Evolutionary conservation across 345 rosid species (phyloP), one percentile per base, ranked within the genome.

Genomic region (Dovyalis caffra): DNA sequence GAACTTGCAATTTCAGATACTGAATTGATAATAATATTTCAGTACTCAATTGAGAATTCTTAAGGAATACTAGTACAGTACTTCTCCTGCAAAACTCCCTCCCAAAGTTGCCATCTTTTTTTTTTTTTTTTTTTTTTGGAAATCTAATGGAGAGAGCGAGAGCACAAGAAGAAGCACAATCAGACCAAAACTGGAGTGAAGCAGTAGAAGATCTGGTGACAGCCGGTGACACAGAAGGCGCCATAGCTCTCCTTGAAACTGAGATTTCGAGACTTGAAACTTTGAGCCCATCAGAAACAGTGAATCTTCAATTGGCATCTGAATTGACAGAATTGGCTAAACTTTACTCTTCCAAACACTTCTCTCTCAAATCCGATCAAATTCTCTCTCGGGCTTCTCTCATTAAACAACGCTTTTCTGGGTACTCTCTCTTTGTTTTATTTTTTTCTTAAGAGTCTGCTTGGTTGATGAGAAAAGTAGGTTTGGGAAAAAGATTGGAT

Each of bases 361-460:
- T 90, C 78, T 90, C 97, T 35, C 90, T 94, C 74, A 92, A 92
- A 83, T 82, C 93, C 76, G 97, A 92, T 34, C 82, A 90, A 32
- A 84, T 88, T 23, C 86, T 78, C 66, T 62, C 87, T 62, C 95
- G 95, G 56, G 90, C 93, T 77, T 76, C 90, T 15, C 66, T 83
- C 72, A 73, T 91, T 66, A 87, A 83, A 62, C 88, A 79, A 43
- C 88, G 82, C 3, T 64, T 85, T 68, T 82, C 85, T 58, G 68
- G 87, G 91, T 89, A 84, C 33, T 64, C 25, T 56, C 35, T 63
- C 12, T 33, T 47, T 16, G 32, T 35, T 64, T 28, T 12, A 34
- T 29, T 57, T 57, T 29, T 80, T 35, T 40, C 3, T 49, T 21
- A 9, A 0, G 56, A 9, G 58, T 70, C 67, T 61, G 51, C 60